Conservation (phyloP, 805 yeast genomes). For the Wickerhamiella brachini region DNA sequence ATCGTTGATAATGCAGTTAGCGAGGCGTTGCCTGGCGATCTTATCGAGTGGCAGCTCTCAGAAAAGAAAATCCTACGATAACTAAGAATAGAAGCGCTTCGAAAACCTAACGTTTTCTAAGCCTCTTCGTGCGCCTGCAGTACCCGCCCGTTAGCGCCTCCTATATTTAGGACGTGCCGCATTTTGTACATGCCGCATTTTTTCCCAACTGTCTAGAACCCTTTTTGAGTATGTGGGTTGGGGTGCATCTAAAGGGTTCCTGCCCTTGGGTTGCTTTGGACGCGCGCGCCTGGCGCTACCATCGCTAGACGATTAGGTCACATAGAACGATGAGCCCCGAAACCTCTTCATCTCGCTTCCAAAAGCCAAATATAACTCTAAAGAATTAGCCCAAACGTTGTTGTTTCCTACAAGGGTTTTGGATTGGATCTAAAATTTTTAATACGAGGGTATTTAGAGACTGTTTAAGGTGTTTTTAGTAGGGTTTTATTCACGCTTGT, state of each 20-base stretch:
- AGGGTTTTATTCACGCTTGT: background rate
- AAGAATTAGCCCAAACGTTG: too few relatives aligned
- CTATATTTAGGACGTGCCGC: background rate
- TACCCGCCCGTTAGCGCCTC: background rate
- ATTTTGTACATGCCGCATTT: too few relatives aligned
- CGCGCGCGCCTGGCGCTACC: background rate
- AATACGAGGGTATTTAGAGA: too few relatives aligned
- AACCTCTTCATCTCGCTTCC: too few relatives aligned
- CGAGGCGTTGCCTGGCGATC: background rate
- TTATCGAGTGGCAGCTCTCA: too few relatives aligned
- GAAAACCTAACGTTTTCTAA: background rate
- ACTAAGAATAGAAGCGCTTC: too few relatives aligned
- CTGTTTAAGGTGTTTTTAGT: too few relatives aligned
- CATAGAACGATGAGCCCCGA: background rate
- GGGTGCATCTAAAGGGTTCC: background rate
- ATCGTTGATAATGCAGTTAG: background rate
- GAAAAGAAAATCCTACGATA: too few relatives aligned
- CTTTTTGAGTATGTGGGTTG: background rate
- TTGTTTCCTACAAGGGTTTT: too few relatives aligned
- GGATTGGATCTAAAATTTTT: too few relatives aligned
- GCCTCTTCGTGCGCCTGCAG: background rate
- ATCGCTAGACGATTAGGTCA: background rate
- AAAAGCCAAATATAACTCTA: too few relatives aligned
- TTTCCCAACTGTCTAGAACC: background rate
- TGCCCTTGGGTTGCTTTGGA: background rate